Percentiles rank a stretch among this genome's conserved stretches.
Conservation (phyloP, 2,329 filamentous ascomycete genomes). For the Sporothrix brunneoviolacea region DNA sequence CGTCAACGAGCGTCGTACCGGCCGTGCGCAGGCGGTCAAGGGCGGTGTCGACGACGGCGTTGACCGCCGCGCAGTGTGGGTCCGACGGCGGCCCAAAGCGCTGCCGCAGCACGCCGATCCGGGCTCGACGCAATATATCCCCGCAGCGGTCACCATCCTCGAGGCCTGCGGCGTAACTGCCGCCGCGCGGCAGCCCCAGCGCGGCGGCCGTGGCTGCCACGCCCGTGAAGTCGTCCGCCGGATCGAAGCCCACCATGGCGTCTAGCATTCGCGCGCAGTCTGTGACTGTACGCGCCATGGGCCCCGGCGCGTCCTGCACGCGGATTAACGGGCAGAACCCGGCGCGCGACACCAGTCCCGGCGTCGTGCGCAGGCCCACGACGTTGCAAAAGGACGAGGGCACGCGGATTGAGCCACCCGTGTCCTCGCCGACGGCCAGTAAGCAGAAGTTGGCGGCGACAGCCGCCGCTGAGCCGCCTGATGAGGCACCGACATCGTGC, state of each 20-base stretch:
- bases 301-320: slow-evolving; percentile 25
- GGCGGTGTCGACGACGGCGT: slow-evolving; percentile 19
- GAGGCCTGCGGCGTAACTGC: slow-evolving; percentile 24
- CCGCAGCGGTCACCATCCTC: slow-evolving; percentile 1
- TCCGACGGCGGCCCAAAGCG: slow-evolving; percentile 21
- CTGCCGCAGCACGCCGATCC: slow-evolving; percentile 24
- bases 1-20: slow-evolving; percentile 22
- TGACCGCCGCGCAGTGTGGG: slow-evolving; percentile 18
- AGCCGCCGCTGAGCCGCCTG: slow-evolving; percentile 17
- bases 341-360: slow-evolving; percentile 20
- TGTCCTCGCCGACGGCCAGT: slow-evolving; percentile 20
- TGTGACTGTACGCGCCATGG: slow-evolving; percentile 25
- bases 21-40: slow-evolving; percentile 17
- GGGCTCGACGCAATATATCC: background rate
- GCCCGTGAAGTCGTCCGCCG: slow-evolving; percentile 23
- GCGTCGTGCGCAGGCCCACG: slow-evolving; percentile 19
- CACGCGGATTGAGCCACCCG: slow-evolving; percentile 20
- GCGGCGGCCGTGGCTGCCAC: slow-evolving; percentile 18
- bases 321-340: slow-evolving; percentile 25
- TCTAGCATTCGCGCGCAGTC: slow-evolving; percentile 27
- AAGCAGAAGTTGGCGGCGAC: slow-evolving; percentile 21
- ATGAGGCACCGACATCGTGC: slow-evolving; percentile 20
- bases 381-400: slow-evolving; percentile 18
- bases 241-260: slow-evolving; percentile 24
- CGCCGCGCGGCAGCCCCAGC: slow-evolving; percentile 19